A percentile compares a stretch with the other conserved stretches of the same genome.
Conservation (phyloP, 495 filamentous ascomycete genomes). For the Stereocaulon alpinum region DNA sequence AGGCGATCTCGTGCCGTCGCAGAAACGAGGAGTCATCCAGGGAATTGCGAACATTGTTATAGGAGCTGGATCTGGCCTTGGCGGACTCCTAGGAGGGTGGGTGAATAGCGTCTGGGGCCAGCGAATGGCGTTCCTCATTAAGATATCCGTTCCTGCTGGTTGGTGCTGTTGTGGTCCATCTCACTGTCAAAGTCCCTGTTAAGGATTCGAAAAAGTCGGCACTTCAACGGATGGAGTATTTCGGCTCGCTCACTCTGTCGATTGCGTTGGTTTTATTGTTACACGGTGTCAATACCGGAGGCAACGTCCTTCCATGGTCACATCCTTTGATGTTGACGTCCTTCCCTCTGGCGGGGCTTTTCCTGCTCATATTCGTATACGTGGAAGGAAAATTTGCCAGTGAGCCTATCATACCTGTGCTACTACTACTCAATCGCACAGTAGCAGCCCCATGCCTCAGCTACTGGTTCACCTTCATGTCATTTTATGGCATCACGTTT, state of each 20-base stretch:
- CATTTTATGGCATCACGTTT: conserved; percentile 48
- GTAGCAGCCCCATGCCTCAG: conserved; percentile 64
- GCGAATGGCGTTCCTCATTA: conserved; percentile 68
- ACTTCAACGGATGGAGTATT: conserved; percentile 62
- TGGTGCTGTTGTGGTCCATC: conserved; percentile 47
- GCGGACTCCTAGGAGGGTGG: conserved; percentile 67
- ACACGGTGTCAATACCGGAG: conserved; percentile 71
- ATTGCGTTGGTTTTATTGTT: conserved; percentile 60
- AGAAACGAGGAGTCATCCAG: conserved; percentile 72
- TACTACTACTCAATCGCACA: conserved; percentile 61
- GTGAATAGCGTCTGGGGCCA: conserved; percentile 68
- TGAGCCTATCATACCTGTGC: conserved; percentile 81
- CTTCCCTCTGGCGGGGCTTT: conserved; percentile 53
- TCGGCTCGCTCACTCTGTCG: conserved; percentile 59
- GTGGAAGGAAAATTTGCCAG: conserved; percentile 53
- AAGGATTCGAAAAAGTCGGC: conserved; percentile 39
- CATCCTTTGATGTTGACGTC: conserved; percentile 67
- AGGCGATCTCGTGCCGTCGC: conserved; percentile 71
- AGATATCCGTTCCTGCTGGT: conserved; percentile 52
- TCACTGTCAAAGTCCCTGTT: conserved; percentile 60
- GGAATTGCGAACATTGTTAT: conserved; percentile 71
- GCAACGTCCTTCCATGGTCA: conserved; percentile 73
- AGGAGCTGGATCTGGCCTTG: conserved; percentile 57
- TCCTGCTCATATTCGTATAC: conserved; percentile 46
- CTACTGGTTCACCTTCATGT: conserved; percentile 58